Evolutionary conservation across 2,329 filamentous ascomycete species (phyloP).

Genomic region (Emergomyces orientalis): DNA sequence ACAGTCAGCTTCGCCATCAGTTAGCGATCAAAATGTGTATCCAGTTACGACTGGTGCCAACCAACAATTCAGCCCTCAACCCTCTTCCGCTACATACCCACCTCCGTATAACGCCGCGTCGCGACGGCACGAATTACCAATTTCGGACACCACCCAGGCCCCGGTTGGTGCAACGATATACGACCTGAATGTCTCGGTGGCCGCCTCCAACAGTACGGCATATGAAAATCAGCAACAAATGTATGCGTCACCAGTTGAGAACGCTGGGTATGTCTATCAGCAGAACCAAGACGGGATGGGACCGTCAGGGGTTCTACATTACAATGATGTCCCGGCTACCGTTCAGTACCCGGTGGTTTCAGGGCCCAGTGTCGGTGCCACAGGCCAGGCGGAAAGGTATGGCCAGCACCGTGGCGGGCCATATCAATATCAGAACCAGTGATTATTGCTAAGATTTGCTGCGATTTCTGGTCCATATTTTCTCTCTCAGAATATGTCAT

Average conservation of each 20-base stretch:
- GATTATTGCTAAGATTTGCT: not conserved
- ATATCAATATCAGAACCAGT: slow-evolving; percentile 8
- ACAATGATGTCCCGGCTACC: not conserved
- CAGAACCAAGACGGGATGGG: slow-evolving; percentile 1
- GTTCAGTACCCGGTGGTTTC: not conserved
- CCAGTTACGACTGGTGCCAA: not conserved
- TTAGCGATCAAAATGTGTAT: slow-evolving; percentile 5
- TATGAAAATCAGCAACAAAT: slow-evolving; percentile 20
- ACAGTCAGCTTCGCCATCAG: slow-evolving; percentile 8
- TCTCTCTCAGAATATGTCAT: not conserved
- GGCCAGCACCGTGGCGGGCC: not conserved
- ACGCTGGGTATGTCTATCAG: slow-evolving; percentile 4
- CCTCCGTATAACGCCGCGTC: slow-evolving; percentile 16
- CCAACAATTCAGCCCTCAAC: slow-evolving; percentile 10
- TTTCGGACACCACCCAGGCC: slow-evolving; percentile 21
- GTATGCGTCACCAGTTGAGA: slow-evolving; percentile 21
- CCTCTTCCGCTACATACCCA: slow-evolving; percentile 18
- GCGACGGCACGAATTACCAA: slow-evolving; percentile 11
- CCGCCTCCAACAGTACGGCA: slow-evolving; percentile 18
- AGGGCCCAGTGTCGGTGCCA: not conserved
- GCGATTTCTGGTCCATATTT: not conserved
- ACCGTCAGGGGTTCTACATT: not conserved
- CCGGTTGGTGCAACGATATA: slow-evolving; percentile 18
- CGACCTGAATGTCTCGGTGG: slow-evolving; percentile 20
- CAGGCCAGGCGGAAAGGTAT: not conserved